These are phyloP conservation scores for Nitzschia palea DNA, from an alignment of 108 stramenopile genomes.

Conservation along the genomic window DNA sequence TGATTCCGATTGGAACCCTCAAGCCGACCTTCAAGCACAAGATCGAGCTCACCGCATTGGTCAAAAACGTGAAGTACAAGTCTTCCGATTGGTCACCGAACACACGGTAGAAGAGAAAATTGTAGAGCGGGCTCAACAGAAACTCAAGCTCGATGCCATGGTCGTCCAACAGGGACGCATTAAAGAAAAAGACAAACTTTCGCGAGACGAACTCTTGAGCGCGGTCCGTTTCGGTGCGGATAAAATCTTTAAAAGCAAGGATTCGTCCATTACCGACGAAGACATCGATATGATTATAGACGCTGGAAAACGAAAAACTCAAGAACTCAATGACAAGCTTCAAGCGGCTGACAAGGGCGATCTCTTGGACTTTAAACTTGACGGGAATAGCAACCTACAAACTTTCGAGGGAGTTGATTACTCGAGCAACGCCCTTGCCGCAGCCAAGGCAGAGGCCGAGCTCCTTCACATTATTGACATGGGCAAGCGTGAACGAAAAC, in stretches of 20 bases:
- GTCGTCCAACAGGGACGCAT: conserved; percentile 97
- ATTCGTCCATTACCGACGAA: conserved; percentile 89
- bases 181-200: conserved; percentile 88
- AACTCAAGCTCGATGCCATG: conserved; percentile 99
- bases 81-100: conserved; percentile 97
- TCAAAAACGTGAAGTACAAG: conserved; percentile 95
- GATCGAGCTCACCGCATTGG: conserved; percentile 98
- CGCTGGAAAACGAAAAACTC: conserved; percentile 84
- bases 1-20: conserved; percentile 97
- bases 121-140: conserved; percentile 98
- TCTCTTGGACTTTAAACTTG: conserved; percentile 95
- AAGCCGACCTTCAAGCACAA: conserved; percentile 89
- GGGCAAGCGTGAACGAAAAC: conserved; percentile 92
- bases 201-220: conserved; percentile 80
- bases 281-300: conserved; percentile 94
- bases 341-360: conserved; percentile 95
- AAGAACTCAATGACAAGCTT: conserved; percentile 93
- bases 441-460: conserved; percentile 59
- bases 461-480: conserved; percentile 86
- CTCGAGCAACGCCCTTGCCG: conserved; percentile 48
- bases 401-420: conserved; percentile 98
- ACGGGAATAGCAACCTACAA: conserved; percentile 81
- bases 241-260: conserved; percentile 92
- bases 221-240: conserved; percentile 98
- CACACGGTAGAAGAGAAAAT: conserved; percentile 99